These are phyloP conservation scores for Heimioporus retisporus DNA, from an alignment of 1,284 basidiomycete species.

Conservation along the genomic window DNA sequence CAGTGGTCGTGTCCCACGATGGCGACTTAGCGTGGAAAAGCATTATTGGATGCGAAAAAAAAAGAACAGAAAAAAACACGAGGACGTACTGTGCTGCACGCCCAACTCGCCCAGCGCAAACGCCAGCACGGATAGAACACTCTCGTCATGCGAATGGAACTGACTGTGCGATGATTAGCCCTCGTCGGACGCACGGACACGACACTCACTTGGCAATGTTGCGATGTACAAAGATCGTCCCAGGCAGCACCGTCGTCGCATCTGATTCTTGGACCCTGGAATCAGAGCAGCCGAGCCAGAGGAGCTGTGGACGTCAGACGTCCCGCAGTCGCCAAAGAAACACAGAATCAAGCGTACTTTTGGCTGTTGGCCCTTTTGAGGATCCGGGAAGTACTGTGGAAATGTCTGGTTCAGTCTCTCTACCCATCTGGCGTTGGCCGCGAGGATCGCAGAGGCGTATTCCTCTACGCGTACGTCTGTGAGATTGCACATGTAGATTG, in stretches of 20 bases:
- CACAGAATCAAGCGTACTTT: conserved; percentile 23
- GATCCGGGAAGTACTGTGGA: conserved; percentile 34
- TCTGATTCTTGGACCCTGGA: conserved; percentile 58
- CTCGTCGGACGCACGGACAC: no score
- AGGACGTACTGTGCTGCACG: conserved; percentile 32
- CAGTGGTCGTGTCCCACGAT: conserved; percentile 42
- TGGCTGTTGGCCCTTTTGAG: conserved; percentile 23
- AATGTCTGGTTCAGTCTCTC: conserved; percentile 33
- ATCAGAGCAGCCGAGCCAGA: conserved; percentile 69
- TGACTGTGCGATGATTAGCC: conserved; percentile 26
- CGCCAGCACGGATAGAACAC: conserved; percentile 31
- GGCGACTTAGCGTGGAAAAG: conserved; percentile 19
- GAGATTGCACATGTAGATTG: not conserved
- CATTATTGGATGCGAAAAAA: no score
- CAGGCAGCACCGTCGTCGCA: conserved; percentile 50
- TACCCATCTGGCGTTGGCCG: conserved; percentile 31
- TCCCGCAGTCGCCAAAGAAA: not conserved
- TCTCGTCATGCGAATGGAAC: conserved; percentile 36
- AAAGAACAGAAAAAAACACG: not conserved
- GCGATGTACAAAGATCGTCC: conserved; percentile 61
- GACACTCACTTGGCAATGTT: conserved; percentile 56
- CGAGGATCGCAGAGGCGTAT: conserved; percentile 16
- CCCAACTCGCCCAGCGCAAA: conserved; percentile 27
- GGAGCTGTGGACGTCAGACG: conserved; percentile 40
- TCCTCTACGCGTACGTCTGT: not conserved